These are phyloP conservation scores for Aspergillus incahuasiensis DNA, from an alignment of 495 filamentous ascomycete species.

Conservation along the genomic window DNA sequence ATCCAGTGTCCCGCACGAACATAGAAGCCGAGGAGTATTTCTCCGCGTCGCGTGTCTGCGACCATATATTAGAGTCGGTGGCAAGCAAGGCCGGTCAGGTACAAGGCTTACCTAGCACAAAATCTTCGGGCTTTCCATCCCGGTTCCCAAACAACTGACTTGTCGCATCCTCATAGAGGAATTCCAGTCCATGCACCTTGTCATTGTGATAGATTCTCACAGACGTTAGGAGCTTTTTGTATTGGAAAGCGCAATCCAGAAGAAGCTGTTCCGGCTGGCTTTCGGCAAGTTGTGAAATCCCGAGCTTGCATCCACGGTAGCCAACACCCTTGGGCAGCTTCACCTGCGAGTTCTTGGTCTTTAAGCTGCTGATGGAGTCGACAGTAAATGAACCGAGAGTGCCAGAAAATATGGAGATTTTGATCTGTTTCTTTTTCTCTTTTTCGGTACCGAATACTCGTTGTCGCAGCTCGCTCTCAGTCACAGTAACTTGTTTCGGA, in stretches of 20 bases:
- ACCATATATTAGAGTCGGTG: constrained; percentile 19
- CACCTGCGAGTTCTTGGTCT: constrained; percentile 64
- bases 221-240: constrained; percentile 68
- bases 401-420: constrained; percentile 66
- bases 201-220: constrained; percentile 74
- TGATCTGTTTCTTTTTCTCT: constrained; percentile 65
- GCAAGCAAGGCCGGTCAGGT: neutral
- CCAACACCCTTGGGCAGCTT: constrained; percentile 74
- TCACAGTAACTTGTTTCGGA: constrained; percentile 66
- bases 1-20: constrained; percentile 80
- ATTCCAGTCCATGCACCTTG: constrained; percentile 83
- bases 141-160: constrained; percentile 86
- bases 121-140: constrained; percentile 69
- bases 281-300: constrained; percentile 65
- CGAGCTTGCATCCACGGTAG: constrained; percentile 74
- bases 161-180: constrained; percentile 83
- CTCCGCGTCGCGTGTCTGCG: constrained; percentile 72
- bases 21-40: constrained; percentile 83
- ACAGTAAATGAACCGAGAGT: constrained; percentile 68
- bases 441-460: constrained; percentile 59
- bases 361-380: constrained; percentile 63
- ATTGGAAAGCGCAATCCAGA: constrained; percentile 61
- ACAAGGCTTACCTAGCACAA: constrained; percentile 61
- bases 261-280: constrained; percentile 70
- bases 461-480: constrained; percentile 68